Base-by-base conservation (phyloP, 2,329 filamentous ascomycete species). In the Nothophaeocryptopus gaeumannii region DNA sequence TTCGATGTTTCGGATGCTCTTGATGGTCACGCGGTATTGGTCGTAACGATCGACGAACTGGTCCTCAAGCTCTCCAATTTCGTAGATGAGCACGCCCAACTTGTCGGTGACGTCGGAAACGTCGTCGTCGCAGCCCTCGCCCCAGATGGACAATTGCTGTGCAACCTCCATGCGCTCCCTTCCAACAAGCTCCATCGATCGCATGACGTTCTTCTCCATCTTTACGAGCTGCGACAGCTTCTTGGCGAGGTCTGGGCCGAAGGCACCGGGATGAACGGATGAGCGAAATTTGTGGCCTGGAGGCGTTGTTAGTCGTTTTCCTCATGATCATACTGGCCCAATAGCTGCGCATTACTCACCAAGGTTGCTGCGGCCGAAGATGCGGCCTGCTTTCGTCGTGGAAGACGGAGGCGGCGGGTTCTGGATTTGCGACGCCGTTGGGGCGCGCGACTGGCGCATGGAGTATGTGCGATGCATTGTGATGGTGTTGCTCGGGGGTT, bases 191-290 rank as follows among this genome's bases (percentile, higher is more conserved):
- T 99, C 93, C 80, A 97, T 85, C 70, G 90, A 96, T 72, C 93
- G 89, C 93, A 99, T 99, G 50, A 96, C 89, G 70, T 99, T 97
- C 84, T 99, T 99, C 78, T 99, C 93, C 93, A 99, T 99, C 83
- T 99, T 99, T 58, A 99, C 93, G 45, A 99, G 82, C 76, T 95
- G 89, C 35, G 91, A 89, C 56, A 99, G 85, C 81, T 99, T 99
- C 82, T 96, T 96, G 51, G 93, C 87, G 51, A 99, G 84, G 66
- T 99, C 93, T 50, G 91, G 83, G 32, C 83, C 83, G 65, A 89
- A 90, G 63, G 86, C 85, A 60, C 87, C 88, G 57, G 87, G 86
- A 46, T 64, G 61, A 37, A 85, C 80, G 67, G 86, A 85, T 67
- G 83, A 81, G 63, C 88, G 82, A 69, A 90, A 82, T 36, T 78